Evolutionary conservation across 2,329 filamentous ascomycete species (phyloP).

Genomic region (Penicillium sclerotiorum): DNA sequence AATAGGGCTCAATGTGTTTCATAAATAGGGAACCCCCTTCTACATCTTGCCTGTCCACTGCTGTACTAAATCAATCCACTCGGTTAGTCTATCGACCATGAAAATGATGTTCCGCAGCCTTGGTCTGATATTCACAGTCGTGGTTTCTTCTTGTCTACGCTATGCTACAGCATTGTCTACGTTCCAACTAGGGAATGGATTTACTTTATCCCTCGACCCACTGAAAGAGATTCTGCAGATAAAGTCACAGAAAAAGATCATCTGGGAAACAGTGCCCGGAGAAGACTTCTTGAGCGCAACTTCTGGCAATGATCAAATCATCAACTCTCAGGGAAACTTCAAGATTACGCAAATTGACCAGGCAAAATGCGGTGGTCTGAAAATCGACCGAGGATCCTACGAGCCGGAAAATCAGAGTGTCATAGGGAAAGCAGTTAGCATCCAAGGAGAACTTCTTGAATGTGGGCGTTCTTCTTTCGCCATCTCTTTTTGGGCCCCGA

Average conservation of each 20-base stretch:
- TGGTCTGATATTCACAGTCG: too few relatives aligned
- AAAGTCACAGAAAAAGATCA: constrained; percentile 1
- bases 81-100: too few relatives aligned
- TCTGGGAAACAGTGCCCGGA: constrained; percentile 22
- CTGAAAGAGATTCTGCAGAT: constrained; percentile 13
- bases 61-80: too few relatives aligned
- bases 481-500: constrained; percentile 19
- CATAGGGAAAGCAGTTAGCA: constrained; percentile 16
- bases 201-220: constrained; percentile 11
- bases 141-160: too few relatives aligned
- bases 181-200: constrained; percentile 23
- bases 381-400: constrained; percentile 11
- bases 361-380: constrained; percentile 21
- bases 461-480: constrained; percentile 16
- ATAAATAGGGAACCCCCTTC: too few relatives aligned
- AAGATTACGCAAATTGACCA: constrained; percentile 25
- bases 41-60: too few relatives aligned
- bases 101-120: too few relatives aligned
- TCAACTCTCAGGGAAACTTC: constrained; percentile 25
- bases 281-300: constrained; percentile 24
- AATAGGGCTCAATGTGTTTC: too few relatives aligned
- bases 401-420: constrained; percentile 11
- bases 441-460: constrained; percentile 20
- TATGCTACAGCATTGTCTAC: too few relatives aligned
- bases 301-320: constrained; percentile 20